Evolutionary conservation across 352 stramenopile species (phyloP).

Genomic region (Plasmopara muralis): DNA sequence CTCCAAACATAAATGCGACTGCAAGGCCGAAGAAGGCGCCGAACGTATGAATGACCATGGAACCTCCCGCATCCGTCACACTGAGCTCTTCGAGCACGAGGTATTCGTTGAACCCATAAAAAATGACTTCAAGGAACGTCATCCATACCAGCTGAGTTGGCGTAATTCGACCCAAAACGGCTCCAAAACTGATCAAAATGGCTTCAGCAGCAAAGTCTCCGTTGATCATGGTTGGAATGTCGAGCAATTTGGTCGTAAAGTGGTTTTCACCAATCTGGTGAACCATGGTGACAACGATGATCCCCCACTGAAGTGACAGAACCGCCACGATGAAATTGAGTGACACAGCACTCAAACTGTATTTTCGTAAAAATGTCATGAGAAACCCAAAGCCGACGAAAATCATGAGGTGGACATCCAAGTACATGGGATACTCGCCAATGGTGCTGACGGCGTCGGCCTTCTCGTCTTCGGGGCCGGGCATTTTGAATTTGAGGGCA

Average conservation of each 20-base stretch:
- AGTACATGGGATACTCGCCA: slow-evolving; percentile 40
- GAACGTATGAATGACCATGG: slow-evolving; percentile 83
- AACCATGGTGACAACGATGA: slow-evolving; percentile 55
- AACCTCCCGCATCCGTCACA: slow-evolving; percentile 69
- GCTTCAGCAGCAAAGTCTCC: slow-evolving; percentile 74
- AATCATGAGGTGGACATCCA: slow-evolving; percentile 82
- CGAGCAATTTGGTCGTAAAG: slow-evolving; percentile 40
- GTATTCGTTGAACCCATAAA: slow-evolving; percentile 78
- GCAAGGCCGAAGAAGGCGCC: slow-evolving; percentile 78
- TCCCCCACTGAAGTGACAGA: slow-evolving; percentile 60
- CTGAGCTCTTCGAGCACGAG: slow-evolving; percentile 48
- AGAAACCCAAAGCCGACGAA: slow-evolving; percentile 85
- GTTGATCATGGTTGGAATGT: slow-evolving; percentile 63
- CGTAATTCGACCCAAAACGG: slow-evolving; percentile 67
- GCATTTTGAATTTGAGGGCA: slow-evolving; percentile 19
- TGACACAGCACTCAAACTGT: slow-evolving; percentile 66
- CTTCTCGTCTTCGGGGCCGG: slow-evolving; percentile 8
- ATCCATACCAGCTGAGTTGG: slow-evolving; percentile 76
- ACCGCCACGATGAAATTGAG: slow-evolving; percentile 73
- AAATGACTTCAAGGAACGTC: slow-evolving; percentile 59
- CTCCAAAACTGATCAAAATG: slow-evolving; percentile 76
- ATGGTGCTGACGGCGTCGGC: slow-evolving; percentile 7
- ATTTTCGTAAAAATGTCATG: slow-evolving; percentile 84
- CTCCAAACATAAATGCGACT: slow-evolving; percentile 50
- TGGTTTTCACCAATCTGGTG: slow-evolving; percentile 45